Evolutionary conservation across 805 yeast species (phyloP), one percentile per base, ranked within the genome.

Genomic region (Candida sithepensis): DNA sequence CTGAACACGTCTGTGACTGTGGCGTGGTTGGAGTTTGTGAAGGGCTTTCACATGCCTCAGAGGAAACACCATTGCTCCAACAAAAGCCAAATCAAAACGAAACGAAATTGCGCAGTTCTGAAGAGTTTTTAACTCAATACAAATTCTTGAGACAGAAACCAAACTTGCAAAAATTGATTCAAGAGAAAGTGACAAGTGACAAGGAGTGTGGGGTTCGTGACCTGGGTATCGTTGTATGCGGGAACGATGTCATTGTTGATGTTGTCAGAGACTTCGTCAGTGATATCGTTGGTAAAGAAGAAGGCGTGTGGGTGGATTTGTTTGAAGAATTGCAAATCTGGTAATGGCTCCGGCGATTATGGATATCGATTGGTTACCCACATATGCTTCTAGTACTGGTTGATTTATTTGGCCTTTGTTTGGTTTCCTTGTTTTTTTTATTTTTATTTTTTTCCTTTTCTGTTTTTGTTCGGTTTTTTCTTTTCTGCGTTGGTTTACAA

Each of bases 301-400:
- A 34, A 42, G 61, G 58, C 2, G 69, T 73, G 45, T 66, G 82
- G 52, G 69, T 82, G n/a, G 85, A 80, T 45, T 69, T 75, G 50
- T 71, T 67, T 53, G 86, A 81, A 60, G 81, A 79, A 55, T 62
- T 81, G 42, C 85, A 82, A 63, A 73, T 72, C 14, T 81, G 86
- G 88, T 73, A 36, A 43, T n/a, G n/a, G n/a, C n/a, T n/a, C n/a
- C n/a, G n/a, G n/a, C n/a, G n/a, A n/a, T n/a, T n/a, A n/a, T n/a
- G n/a, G n/a, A n/a, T n/a, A n/a, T n/a, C n/a, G n/a, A n/a, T n/a
- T n/a, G n/a, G n/a, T n/a, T n/a, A n/a, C n/a, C n/a, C n/a, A n/a
- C n/a, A n/a, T n/a, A n/a, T n/a, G n/a, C n/a, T n/a, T n/a, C n/a
- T n/a, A n/a, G n/a, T n/a, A n/a, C n/a, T n/a, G n/a, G n/a, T n/a